Evolutionary conservation across 2,329 filamentous ascomycete species (phyloP), one percentile per base, ranked within the genome.

Genomic region (Aureobasidium leucospermi): DNA sequence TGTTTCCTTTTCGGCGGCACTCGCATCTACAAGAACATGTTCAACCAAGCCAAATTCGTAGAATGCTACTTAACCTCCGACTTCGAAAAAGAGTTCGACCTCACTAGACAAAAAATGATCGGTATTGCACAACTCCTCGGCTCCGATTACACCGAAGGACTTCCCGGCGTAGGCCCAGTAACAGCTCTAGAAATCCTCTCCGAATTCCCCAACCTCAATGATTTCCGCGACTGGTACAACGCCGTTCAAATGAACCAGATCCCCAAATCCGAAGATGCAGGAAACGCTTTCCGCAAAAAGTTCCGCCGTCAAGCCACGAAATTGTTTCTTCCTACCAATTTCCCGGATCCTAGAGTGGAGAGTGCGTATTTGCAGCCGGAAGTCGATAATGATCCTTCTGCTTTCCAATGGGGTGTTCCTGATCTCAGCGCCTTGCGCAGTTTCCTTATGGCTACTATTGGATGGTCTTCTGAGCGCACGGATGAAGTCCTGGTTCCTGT

Each of bases 11-110:
- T 99, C 72, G 95, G 94, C 16, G 95, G 94, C 39, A 99, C 91
- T 0, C 82, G 93, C 16, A 88, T 99, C 23, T 99, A 99, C 80
- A 99, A 99, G 74, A 99, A 99, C 77, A 96, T 99, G 91, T 99
- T 99, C 79, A 99, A 96, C 74, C 87, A 90, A 67, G 94, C 94
- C 73, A 99, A 99, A 71, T 96, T 90, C 67, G 94, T 99, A 43
- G 94, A 99, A 75, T 97, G 94, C 74, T 99, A 97, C 70, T 81
- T 99, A 9, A 77, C 85, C 2, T 79, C 78, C 0, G 94, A 99
- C 68, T 79, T 99, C 0, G 90, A 96, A 67, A 88, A 88, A 66
- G 95, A 99, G 67, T 87, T 96, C 63, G 90, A 89, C 0, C 82
- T 99, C 0, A 87, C 89, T 3, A 85, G 93, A n/a, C 81, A 87